phyloP scores from a whole-genome alignment of 148 eudicot genomes.

The Vaccinium corymbosum region DNA sequence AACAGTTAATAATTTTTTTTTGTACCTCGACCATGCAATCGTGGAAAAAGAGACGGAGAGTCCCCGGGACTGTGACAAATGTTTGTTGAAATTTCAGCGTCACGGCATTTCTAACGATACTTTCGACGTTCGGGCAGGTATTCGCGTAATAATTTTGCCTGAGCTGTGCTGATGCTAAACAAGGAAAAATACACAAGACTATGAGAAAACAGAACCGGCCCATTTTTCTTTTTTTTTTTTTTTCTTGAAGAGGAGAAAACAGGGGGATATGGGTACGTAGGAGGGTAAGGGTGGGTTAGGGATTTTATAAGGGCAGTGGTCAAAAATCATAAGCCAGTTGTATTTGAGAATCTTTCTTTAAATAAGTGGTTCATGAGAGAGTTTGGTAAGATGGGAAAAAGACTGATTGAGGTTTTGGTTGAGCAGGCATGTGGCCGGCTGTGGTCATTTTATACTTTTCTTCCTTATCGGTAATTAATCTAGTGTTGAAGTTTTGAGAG shows the following conservation, averaged over 20 bases:
- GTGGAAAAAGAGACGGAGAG: conserved; percentile 83
- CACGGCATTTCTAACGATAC: conserved; percentile 54
- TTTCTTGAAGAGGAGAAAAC: background rate
- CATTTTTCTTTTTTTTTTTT: conserved; percentile 9
- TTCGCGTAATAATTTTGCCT: conserved; percentile 52
- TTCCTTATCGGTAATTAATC: background rate
- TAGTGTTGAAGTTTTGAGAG: background rate
- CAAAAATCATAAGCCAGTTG: conserved; percentile 16
- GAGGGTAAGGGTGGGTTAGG: background rate
- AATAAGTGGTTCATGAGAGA: background rate
- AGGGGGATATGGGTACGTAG: background rate
- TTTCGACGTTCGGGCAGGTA: conserved; percentile 69
- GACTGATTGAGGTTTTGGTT: background rate
- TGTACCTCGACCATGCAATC: conserved; percentile 72
- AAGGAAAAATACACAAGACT: conserved; percentile 23
- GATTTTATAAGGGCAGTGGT: background rate
- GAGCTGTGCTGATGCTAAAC: conserved; percentile 39
- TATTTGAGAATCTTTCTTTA: background rate
- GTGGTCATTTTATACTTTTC: background rate
- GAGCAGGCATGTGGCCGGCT: background rate
- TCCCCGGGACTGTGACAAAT: conserved; percentile 67
- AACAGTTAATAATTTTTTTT: background rate
- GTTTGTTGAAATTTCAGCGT: conserved; percentile 53
- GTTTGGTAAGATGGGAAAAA: background rate
- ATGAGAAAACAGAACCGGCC: conserved; percentile 28